Evolutionary conservation across 1,139 yeast genomes (phyloP), one percentile per base, ranked within the genome.

Genomic region (Geotrichum macrosporum): DNA sequence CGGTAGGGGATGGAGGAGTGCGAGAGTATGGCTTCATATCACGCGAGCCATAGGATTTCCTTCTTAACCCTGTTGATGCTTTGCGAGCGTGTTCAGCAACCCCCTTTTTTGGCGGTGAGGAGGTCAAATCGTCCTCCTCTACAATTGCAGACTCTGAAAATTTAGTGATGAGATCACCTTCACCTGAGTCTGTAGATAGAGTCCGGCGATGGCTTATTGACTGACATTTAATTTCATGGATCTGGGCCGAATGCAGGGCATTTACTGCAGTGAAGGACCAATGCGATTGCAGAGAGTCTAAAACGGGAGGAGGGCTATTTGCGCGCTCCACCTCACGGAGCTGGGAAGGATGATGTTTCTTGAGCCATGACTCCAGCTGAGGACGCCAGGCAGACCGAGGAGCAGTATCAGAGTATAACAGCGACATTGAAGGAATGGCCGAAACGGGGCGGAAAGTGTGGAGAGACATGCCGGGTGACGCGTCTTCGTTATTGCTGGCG

Each of bases 381-480:
- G 69, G 69, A 34, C 68, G 53, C 71, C 71, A 67, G 4, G 63
- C 58, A 12, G 60, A 52, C 30, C 68, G 52, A 4, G 70, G 70
- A 2, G 71, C 71, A 9, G 71, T 67, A 53, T 67, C 71, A n/a
- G 71, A 67, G 47, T 63, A 67, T 34, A 67, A 56, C 39, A 65
- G 52, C 20, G 66, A 57, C 36, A 39, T 19, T 20, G 44, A 16
- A 15, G 44, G 44, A 18, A 26, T 20, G 18, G 34, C 22, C 16
- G 38, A 13, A 2, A 36, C 15, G 16, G 44, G 38, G n/a, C 38
- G 26, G 29, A 31, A 40, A 9, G 44, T 40, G 34, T 20, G 35
- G 4, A 18, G 20, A 16, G 43, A 15, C 4, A 26, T 15, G 12
- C 34, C 41, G 3, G 20, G 4, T 18, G 19, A 5, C 16, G 42